A percentile compares a stretch with the other conserved stretches of the same genome.
phyloP scores from a whole-genome alignment of 2,329 filamentous ascomycete genomes.

The Colletotrichum aenigma region DNA sequence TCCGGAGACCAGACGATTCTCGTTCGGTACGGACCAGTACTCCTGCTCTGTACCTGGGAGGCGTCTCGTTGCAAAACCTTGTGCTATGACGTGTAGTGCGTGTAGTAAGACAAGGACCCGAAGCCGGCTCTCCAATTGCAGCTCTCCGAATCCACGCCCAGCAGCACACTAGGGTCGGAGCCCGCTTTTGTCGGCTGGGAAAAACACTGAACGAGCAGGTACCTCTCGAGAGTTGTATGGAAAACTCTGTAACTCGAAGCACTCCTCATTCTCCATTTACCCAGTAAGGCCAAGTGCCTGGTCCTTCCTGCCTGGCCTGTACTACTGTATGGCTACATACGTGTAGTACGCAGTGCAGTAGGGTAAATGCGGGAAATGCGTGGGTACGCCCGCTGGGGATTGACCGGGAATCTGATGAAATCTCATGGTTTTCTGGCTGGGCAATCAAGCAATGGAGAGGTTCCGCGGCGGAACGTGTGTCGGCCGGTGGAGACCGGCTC shows the following conservation, averaged over 20 bases:
- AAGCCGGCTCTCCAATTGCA: constrained; percentile 16
- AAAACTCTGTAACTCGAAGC: not conserved
- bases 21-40: not conserved
- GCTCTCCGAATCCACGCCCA: constrained; percentile 1
- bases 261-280: not conserved
- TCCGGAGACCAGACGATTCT: constrained; percentile 8
- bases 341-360: not conserved
- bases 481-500: constrained; percentile 6
- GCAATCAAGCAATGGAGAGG: constrained; percentile 6
- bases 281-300: not conserved
- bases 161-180: constrained; percentile 12
- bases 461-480: constrained; percentile 16
- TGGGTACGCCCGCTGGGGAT: not conserved
- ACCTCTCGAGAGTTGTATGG: not conserved
- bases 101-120: constrained; percentile 16
- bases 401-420: not conserved
- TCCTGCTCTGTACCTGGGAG: not conserved
- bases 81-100: constrained; percentile 9
- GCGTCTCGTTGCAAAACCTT: constrained; percentile 2
- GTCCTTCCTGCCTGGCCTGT: not conserved
- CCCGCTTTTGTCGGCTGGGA: constrained; percentile 12
- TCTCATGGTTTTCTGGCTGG: not conserved
- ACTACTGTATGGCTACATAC: not conserved
- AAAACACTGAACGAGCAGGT: not conserved
- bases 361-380: not conserved